phyloP scores from a whole-genome alignment of 345 rosid species.

The Lepidium sativum region DNA sequence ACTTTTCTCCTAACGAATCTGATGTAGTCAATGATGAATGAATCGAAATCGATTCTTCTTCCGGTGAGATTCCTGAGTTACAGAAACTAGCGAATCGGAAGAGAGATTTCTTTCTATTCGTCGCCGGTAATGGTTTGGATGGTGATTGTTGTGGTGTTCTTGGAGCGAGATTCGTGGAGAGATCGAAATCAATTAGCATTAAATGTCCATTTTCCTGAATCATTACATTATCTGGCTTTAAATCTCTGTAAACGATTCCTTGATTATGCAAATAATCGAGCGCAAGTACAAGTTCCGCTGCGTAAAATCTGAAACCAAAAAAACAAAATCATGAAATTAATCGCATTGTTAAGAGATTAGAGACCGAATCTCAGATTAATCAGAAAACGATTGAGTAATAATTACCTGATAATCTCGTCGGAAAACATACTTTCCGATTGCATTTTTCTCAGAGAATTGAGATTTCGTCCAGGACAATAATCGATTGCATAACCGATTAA shows the following conservation, averaged over 20 bases:
- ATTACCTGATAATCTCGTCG: slow-evolving; percentile 54
- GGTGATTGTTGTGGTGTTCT: slow-evolving; percentile 25
- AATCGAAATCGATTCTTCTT: neutral
- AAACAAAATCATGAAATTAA: neutral
- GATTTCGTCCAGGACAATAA: slow-evolving; percentile 77
- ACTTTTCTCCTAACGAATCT: slow-evolving; percentile 29
- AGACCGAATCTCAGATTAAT: neutral
- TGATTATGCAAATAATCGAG: slow-evolving; percentile 61
- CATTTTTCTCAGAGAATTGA: slow-evolving; percentile 41
- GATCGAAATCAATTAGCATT: slow-evolving; percentile 94
- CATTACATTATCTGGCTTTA: slow-evolving; percentile 84
- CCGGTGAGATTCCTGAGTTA: slow-evolving; percentile 37
- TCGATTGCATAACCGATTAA: slow-evolving; percentile 82
- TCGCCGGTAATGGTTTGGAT: neutral
- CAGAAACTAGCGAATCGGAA: slow-evolving; percentile 30
- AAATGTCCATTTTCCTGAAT: slow-evolving; percentile 80
- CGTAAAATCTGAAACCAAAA: slow-evolving; percentile 55
- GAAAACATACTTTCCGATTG: slow-evolving; percentile 84
- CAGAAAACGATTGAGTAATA: neutral
- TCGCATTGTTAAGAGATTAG: neutral
- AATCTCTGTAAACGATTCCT: slow-evolving; percentile 77
- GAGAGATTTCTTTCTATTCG: slow-evolving; percentile 9
- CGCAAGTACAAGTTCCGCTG: slow-evolving; percentile 79
- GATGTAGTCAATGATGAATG: slow-evolving; percentile 19
- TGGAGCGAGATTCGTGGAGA: slow-evolving; percentile 58